These are phyloP conservation scores for Pistacia integerrima DNA, from an alignment of 345 rosid genomes.

Conservation along the genomic window DNA sequence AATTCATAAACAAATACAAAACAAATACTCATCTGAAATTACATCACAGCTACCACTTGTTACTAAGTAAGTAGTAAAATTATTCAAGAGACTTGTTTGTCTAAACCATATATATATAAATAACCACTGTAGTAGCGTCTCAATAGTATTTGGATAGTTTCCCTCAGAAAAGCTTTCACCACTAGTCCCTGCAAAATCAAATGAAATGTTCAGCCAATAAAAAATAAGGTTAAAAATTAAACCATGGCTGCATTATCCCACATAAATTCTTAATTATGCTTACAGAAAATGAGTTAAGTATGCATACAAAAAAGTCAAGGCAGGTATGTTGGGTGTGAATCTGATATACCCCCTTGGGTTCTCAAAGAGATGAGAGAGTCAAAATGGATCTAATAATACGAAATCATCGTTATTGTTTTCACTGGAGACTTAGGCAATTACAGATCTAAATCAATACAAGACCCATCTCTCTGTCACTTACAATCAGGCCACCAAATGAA, in stretches of 20 bases:
- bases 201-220: constrained; percentile 12
- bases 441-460: constrained; percentile 16
- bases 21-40: no score
- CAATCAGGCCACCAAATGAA: constrained; percentile 18
- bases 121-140: no score
- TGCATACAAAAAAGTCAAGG: not conserved
- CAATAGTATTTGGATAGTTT: constrained; percentile 51
- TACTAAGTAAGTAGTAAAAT: no score
- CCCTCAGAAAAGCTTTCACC: constrained; percentile 92
- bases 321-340: not conserved
- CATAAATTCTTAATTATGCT: not conserved
- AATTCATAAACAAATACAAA: no score
- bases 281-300: not conserved
- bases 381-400: not conserved
- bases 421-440: constrained; percentile 2
- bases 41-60: no score
- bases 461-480: constrained; percentile 20
- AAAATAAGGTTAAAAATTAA: not conserved
- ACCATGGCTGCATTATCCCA: not conserved
- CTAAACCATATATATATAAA: no score
- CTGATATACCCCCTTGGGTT: not conserved
- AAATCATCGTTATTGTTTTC: constrained; percentile 1
- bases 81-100: no score
- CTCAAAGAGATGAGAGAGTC: not conserved
- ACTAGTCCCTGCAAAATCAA: constrained; percentile 59